Evolutionary conservation across 2,329 filamentous ascomycete genomes (phyloP), one percentile per base, ranked within the genome.

Genomic region (Akanthomyces lecanii): DNA sequence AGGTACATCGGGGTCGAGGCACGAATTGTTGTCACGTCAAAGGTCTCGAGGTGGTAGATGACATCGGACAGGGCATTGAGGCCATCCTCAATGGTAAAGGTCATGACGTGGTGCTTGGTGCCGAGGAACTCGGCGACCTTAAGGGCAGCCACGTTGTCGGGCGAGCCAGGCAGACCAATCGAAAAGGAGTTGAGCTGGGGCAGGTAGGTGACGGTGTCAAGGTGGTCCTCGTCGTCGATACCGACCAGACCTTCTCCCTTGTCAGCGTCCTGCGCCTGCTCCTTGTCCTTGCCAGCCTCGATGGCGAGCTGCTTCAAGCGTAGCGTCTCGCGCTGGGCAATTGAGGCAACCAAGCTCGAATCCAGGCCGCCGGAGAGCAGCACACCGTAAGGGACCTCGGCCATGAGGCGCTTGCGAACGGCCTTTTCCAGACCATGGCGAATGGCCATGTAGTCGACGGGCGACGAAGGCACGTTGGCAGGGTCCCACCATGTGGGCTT

Each of bases 1-100:
- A 99, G 82, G 81, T 97, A 99, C 95, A 99, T 99, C 68, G 95
- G 95, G 12, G 95, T 99, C 12, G 94, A 98, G 62, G 95, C 95
- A 74, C 95, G 92, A 74, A 99, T 98, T 3, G 95, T 99, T 60
- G 95, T 99, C 30, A 99, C 95, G 75, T 99, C 95, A 79, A 95
- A 99, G 16, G 92, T 92, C 82, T 99, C 95, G 65, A 99, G 87
- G 79, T 99, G 95, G 81, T 90, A 97, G 74, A 99, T 98, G 74
- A 99, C 95, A 76, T 99, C 95, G 42, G 91, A 96, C 8, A 99
- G 86, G 21, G 95, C 94, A 78, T 99, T 94, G 73, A 99, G 89
- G 64, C 95, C 95, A 73, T 99, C 95, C 76, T 99, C 91, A 63
- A 99, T 89, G 65, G 95, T 98, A 77, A 99, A 99, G 61, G 93